Conservation (phyloP, 176 grass and related monocot species). For the Ensete glaucum region DNA sequence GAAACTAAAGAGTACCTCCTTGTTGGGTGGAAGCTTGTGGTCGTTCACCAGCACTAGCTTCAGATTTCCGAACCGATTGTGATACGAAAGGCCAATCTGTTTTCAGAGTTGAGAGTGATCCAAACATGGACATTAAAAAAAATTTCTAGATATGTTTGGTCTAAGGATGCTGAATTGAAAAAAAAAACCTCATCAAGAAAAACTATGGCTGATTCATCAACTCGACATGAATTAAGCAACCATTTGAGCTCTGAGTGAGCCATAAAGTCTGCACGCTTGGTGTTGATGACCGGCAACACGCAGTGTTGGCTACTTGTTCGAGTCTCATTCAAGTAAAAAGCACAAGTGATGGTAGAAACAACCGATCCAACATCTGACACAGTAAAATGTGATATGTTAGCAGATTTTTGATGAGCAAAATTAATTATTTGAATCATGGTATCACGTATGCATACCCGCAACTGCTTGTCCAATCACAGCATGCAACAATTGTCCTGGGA, state of each 20-base stretch:
- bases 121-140: too few species aligned
- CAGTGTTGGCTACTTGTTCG: conserved; percentile 4
- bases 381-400: neutral
- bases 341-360: conserved; percentile 9
- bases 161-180: neutral
- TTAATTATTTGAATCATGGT: neutral
- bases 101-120: neutral
- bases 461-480: conserved; percentile 11
- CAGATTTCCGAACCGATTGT: conserved; percentile 18
- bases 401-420: neutral
- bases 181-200: conserved; percentile 26
- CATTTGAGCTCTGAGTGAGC: conserved; percentile 19
- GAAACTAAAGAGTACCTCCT: neutral
- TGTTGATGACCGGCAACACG: conserved; percentile 14
- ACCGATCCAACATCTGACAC: conserved; percentile 21
- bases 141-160: too few species aligned
- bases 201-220: conserved; percentile 14
- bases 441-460: conserved; percentile 7
- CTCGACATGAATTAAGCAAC: conserved; percentile 12
- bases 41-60: conserved; percentile 13
- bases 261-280: neutral
- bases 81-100: conserved; percentile 16
- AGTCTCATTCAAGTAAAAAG: conserved; percentile 15
- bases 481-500: conserved; percentile 17
- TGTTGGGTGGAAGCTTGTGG: conserved; percentile 6